Base-by-base conservation (phyloP, 2,329 filamentous ascomycete genomes). In the Pseudocercospora vitis region DNA sequence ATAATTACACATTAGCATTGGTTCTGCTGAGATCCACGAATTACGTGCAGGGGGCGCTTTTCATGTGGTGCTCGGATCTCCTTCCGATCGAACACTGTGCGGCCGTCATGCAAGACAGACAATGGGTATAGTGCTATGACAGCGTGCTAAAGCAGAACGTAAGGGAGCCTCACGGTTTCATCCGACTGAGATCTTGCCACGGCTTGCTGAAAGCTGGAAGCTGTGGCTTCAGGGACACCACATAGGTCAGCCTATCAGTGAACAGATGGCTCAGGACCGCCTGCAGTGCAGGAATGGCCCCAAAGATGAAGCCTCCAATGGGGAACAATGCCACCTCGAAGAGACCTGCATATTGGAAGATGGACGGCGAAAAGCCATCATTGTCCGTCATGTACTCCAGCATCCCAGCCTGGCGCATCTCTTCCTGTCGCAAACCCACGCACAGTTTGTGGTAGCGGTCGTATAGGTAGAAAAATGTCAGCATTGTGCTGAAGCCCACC, bases 251-350 rank as follows among this genome's bases (percentile, higher is more conserved):
- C 52, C 86, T 77, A 28, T 85, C 74, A 0, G 83, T 87, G 80
- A 84, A 89, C 65, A 89, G 82, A 67, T 89, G 86, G 65, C 78
- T 81, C 50, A 88, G 70, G 59, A 86, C 81, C 2, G 86, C 86
- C 58, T 88, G 84, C 3, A 84, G 76, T 37, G 83, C 82, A 0
- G 86, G 86, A 14, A 88, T 79, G 0, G 84, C 80, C 14, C 86
- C 86, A 62, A 84, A 89, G 2, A 88, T 61, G 1, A 85, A 84
- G 4, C 85, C 86, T 7, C 87, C 83, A 7, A 88, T 67, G 0
- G 86, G 86, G 19, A 87, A 84, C 65, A 84, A 76, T 53, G 83
- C 64, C 57, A 86, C 86, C 69, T 89, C 86, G 65, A 88, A 87
- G 60, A 81, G 66, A 71, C 70, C 68, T 7, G 62, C 63, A 18